A percentile compares a stretch with the other conserved stretches of the same genome.
phyloP scores from a whole-genome alignment of 78 protist genomes.

The Monosiga brevicollis region DNA sequence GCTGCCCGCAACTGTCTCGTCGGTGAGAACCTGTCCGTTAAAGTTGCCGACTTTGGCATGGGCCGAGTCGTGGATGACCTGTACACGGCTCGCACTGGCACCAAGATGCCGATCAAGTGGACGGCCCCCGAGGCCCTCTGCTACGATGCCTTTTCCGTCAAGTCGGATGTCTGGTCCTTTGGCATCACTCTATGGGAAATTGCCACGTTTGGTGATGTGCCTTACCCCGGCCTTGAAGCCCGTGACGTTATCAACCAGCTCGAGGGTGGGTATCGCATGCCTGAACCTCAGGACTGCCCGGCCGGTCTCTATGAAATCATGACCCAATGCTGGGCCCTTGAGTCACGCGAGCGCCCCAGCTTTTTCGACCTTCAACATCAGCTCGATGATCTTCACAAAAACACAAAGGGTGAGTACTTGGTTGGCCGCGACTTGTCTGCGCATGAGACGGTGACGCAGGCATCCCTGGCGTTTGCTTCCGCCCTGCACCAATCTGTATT shows the following conservation, averaged over 20 bases:
- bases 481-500: too few species aligned
- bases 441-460: too few species aligned
- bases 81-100: neutral
- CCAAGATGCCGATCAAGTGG: conserved; percentile 10
- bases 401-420: neutral
- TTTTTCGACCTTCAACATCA: neutral
- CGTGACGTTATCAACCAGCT: neutral
- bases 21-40: neutral
- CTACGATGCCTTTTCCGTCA: neutral
- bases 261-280: neutral
- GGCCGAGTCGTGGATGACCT: neutral
- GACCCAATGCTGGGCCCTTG: neutral
- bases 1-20: neutral
- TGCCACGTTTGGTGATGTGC: neutral
- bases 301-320: neutral
- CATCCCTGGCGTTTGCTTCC: too few species aligned
- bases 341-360: neutral
- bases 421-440: too few species aligned
- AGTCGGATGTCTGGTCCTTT: conserved; percentile 16
- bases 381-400: neutral
- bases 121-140: conserved; percentile 10
- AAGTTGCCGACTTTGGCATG: neutral
- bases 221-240: neutral
- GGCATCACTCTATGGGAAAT: conserved; percentile 14
- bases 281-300: neutral